phyloP scores from a whole-genome alignment of 305 asterid genomes.

The Petunia hybrid region DNA sequence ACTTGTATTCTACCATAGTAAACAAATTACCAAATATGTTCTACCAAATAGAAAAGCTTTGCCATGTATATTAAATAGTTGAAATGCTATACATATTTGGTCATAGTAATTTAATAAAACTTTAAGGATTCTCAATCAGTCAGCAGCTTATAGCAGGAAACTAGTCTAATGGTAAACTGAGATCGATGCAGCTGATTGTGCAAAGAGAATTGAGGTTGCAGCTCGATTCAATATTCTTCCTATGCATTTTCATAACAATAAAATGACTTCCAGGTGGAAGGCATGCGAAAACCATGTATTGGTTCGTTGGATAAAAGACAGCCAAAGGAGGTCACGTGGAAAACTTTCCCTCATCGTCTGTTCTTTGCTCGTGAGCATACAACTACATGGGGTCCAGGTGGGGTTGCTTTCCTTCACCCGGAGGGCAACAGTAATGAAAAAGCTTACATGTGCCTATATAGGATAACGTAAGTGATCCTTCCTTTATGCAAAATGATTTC shows the following conservation, averaged over 20 bases:
- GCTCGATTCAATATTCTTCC: neutral
- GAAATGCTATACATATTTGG: constrained; percentile 8
- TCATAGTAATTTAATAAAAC: neutral
- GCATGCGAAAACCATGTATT: constrained; percentile 71
- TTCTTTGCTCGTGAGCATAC: constrained; percentile 82
- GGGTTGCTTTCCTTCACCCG: constrained; percentile 96
- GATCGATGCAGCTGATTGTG: neutral
- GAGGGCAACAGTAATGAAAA: constrained; percentile 63
- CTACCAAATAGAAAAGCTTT: neutral
- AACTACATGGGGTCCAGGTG: constrained; percentile 94
- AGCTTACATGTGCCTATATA: constrained; percentile 75
- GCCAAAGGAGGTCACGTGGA: constrained; percentile 77
- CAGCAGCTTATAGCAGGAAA: neutral
- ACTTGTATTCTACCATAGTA: constrained; percentile 12
- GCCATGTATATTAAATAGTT: neutral
- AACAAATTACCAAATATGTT: constrained; percentile 9
- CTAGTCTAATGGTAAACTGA: neutral
- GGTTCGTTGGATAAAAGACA: constrained; percentile 81
- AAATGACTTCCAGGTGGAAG: constrained; percentile 68
- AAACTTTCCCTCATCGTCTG: constrained; percentile 77
- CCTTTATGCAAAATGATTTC: constrained; percentile 25
- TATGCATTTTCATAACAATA: constrained; percentile 23
- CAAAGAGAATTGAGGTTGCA: constrained; percentile 15
- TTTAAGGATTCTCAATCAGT: neutral
- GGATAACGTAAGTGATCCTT: constrained; percentile 77